Percentiles rank a stretch among this genome's conserved stretches.
Conservation (phyloP, 176 grass and related monocot species). For the Coix lacrymajobi region DNA sequence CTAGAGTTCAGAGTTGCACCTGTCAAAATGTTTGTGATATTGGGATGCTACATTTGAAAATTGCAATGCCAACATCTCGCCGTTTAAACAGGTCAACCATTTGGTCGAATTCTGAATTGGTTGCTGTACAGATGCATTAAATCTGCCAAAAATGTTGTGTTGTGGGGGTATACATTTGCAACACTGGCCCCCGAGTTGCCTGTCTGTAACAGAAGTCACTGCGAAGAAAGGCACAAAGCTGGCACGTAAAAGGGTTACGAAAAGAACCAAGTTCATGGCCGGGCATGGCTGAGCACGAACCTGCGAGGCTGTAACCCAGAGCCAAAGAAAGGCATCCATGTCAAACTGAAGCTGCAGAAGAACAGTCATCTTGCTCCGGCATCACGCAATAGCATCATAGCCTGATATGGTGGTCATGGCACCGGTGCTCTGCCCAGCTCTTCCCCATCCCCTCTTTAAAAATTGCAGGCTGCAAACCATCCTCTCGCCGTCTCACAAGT, state of each 20-base stretch:
- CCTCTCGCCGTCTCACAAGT: neutral
- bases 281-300: conserved; percentile 8
- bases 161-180: neutral
- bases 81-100: neutral
- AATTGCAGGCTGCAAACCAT: neutral
- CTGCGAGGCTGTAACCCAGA: neutral
- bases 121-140: neutral
- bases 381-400: conserved; percentile 5
- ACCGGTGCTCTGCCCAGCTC: neutral
- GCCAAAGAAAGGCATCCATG: conserved; percentile 70
- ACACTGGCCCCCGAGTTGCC: neutral
- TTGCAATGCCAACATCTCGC: neutral
- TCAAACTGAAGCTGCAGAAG: neutral
- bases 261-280: conserved; percentile 6
- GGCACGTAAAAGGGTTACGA: neutral
- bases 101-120: neutral
- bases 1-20: neutral
- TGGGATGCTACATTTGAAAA: conserved; percentile 1
- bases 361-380: neutral
- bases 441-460: neutral
- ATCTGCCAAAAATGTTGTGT: neutral
- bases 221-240: conserved; percentile 52
- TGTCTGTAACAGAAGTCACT: conserved; percentile 28
- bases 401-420: neutral
- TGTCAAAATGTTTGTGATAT: neutral